A percentile compares a stretch with the other conserved stretches of the same genome.
Conservation (phyloP, 1,284 basidiomycete species). For the Rhodotorula sp. region DNA sequence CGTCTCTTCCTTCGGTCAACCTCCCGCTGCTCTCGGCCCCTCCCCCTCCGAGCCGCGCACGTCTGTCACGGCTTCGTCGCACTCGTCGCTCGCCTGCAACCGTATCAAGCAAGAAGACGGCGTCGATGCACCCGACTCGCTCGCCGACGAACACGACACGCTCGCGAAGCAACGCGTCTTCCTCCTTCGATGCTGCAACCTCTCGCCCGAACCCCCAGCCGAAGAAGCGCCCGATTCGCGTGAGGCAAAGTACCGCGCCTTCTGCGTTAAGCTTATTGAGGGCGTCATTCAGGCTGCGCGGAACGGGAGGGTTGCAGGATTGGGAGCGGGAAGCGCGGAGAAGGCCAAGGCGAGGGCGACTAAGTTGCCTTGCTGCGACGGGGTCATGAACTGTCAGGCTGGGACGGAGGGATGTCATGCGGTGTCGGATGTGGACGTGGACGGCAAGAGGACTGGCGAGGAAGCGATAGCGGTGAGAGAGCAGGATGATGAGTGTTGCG, state of each 20-base stretch:
- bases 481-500: conserved; percentile 7
- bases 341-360: too few relatives aligned
- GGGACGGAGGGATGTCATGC: neutral
- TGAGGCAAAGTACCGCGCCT: conserved; percentile 1
- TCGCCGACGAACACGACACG: too few relatives aligned
- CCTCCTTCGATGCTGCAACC: neutral
- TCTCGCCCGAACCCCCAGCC: neutral
- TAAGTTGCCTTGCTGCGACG: neutral
- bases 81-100: neutral
- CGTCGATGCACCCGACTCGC: too few relatives aligned
- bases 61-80: neutral
- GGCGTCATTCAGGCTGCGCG: neutral
- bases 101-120: too few relatives aligned
- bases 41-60: too few relatives aligned
- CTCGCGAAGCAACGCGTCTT: neutral
- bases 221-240: neutral
- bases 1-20: too few relatives aligned
- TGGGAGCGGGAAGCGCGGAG: neutral
- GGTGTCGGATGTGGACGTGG: neutral
- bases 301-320: neutral
- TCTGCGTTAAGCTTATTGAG: conserved; percentile 5
- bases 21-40: too few relatives aligned
- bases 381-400: neutral
- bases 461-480: neutral
- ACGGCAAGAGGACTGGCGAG: neutral